Evolutionary conservation across 371 early-diverging fungal genomes (phyloP), one percentile per base, ranked within the genome.

Genomic region (Massospora cicadina): DNA sequence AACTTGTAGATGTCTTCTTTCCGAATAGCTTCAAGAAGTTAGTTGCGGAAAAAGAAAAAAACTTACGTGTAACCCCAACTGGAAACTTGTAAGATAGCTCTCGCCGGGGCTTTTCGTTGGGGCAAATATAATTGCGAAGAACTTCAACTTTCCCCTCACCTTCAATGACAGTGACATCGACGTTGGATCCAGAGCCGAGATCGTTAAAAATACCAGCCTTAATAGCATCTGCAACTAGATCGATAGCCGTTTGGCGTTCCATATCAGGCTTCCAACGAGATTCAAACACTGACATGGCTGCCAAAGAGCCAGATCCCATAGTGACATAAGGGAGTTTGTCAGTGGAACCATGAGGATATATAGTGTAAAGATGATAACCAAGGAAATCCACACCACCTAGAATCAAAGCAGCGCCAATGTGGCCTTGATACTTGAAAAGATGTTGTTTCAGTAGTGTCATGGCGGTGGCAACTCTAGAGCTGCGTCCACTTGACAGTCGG

Each of bases 141-240:
- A 87, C 84, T 2, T 62, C 62, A 23, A 86, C 83, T 58, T 79
- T 76, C 63, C 55, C 64, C 67, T 69, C 83, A 71, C 87, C 86
- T 67, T 84, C 90, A 72, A 98, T 90, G 21, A 98, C 91, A 65
- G 82, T 83, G 3, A 98, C 86, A 79, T 99, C 98, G 66, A 99
- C 95, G 74, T 98, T 98, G 30, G 91, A 91, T 68, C 99, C 99
- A 56, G 98, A 98, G 69, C 99, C 99, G 58, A 99, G 77, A 79
- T 99, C 99, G 76, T 99, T 99, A 75, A 95, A 91, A 68, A 99
- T 93, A 81, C 99, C 99, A 29, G 99, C 92, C 75, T 91, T 85
- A 68, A 99, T 93, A 55, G 98, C 98, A 65, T 91, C 89, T 68
- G 84, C 81, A 29, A 96, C 99, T 56, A 99, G 71, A 28, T 86